These are phyloP conservation scores for Claviceps quebecensis DNA, from an alignment of 2,329 filamentous ascomycete species.

Conservation along the genomic window DNA sequence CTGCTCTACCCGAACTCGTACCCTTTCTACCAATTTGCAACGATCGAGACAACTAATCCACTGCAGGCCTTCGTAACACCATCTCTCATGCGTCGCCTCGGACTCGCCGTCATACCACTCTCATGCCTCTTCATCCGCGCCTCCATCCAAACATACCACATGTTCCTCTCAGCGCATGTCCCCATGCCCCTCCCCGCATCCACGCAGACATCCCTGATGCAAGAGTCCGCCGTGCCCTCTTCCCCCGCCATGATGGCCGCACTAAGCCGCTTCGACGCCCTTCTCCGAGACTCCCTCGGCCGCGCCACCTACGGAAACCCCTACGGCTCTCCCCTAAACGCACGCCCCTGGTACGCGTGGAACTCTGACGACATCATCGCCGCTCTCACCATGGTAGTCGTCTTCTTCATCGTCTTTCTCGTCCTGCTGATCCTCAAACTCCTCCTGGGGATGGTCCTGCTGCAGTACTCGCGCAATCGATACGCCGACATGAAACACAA, in stretches of 20 bases:
- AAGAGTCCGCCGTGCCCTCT: constrained; percentile 47
- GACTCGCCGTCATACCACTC: constrained; percentile 79
- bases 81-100: constrained; percentile 76
- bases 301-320: constrained; percentile 54
- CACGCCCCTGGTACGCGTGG: constrained; percentile 38
- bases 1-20: background rate
- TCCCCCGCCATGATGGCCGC: constrained; percentile 67
- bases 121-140: constrained; percentile 93
- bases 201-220: constrained; percentile 48
- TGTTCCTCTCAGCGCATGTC: constrained; percentile 85
- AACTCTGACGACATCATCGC: constrained; percentile 62
- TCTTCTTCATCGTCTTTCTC: constrained; percentile 75
- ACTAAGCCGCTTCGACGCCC: constrained; percentile 62
- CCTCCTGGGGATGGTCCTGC: constrained; percentile 72
- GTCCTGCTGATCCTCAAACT: constrained; percentile 75
- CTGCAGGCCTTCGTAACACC: constrained; percentile 72
- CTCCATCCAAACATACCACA: constrained; percentile 90
- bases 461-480: constrained; percentile 64
- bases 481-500: constrained; percentile 69
- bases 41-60: background rate
- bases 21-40: background rate
- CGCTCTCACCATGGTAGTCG: constrained; percentile 64
- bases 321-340: constrained; percentile 24
- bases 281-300: constrained; percentile 63
- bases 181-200: constrained; percentile 56